phyloP scores from a whole-genome alignment of 2,329 filamentous ascomycete genomes.

The Aaosphaeria arxii region DNA sequence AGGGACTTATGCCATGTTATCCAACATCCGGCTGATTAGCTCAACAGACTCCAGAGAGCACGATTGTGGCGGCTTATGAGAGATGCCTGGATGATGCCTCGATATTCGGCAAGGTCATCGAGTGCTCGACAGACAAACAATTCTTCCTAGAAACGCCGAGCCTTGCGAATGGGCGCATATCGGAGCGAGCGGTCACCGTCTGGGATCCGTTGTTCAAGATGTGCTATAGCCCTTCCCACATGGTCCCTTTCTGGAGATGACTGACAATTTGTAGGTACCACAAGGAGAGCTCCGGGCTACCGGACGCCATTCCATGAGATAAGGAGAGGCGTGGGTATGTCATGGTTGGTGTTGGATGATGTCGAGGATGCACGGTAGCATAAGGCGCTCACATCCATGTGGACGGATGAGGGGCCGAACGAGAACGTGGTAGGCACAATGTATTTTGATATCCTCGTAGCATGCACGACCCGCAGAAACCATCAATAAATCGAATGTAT shows the following conservation, averaged over 20 bases:
- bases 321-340: neutral
- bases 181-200: conserved; percentile 44
- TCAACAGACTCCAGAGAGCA: conserved; percentile 11
- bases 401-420: too few relatives aligned
- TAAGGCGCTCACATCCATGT: too few relatives aligned
- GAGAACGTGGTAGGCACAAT: too few relatives aligned
- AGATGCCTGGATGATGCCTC: conserved; percentile 46
- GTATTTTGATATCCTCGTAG: too few relatives aligned
- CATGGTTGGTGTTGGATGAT: neutral
- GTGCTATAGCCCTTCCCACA: conserved; percentile 4
- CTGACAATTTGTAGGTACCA: conserved; percentile 1
- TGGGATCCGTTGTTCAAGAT: conserved; percentile 50
- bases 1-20: too few relatives aligned
- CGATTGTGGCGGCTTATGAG: conserved; percentile 47
- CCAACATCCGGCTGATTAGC: too few relatives aligned
- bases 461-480: too few relatives aligned
- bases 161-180: conserved; percentile 41
- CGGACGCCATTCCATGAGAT: conserved; percentile 2
- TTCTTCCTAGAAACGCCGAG: conserved; percentile 37
- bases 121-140: conserved; percentile 44
- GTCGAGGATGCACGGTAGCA: too few relatives aligned
- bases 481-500: too few relatives aligned
- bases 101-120: conserved; percentile 44
- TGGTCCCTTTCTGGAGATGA: neutral
- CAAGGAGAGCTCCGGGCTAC: conserved; percentile 1